A percentile compares a stretch with the other conserved stretches of the same genome.
Conservation (phyloP, 495 filamentous ascomycete genomes). For the Hyaloscypha bicolor region DNA sequence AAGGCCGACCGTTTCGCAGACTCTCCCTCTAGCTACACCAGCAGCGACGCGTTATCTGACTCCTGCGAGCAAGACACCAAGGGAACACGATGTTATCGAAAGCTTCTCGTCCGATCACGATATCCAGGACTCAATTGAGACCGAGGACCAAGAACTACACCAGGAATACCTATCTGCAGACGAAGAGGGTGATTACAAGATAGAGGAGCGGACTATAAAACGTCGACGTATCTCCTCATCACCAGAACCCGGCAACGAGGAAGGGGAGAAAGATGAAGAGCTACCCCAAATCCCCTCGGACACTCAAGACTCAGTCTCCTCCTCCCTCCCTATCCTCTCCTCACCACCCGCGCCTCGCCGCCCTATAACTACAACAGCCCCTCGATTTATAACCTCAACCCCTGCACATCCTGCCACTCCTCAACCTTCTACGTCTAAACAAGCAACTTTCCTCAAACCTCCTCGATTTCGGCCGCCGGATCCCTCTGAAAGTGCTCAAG, state of each 20-base stretch:
- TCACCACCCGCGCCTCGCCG: constrained; percentile 26
- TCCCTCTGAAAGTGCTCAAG: constrained; percentile 4
- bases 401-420: constrained; percentile 19
- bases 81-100: constrained; percentile 27
- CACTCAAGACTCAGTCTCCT: constrained; percentile 13
- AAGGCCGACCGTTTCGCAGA: constrained; percentile 21
- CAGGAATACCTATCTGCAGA: constrained; percentile 16
- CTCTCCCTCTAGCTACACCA: constrained; percentile 20
- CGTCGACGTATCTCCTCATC: constrained; percentile 27
- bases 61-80: constrained; percentile 15
- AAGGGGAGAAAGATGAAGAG: constrained; percentile 6
- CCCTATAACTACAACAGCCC: constrained; percentile 17
- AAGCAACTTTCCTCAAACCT: constrained; percentile 30
- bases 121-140: constrained; percentile 28
- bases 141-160: constrained; percentile 17
- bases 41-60: constrained; percentile 26
- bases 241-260: constrained; percentile 3
- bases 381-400: constrained; percentile 26
- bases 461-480: constrained; percentile 32
- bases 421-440: constrained; percentile 6
- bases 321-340: constrained; percentile 27
- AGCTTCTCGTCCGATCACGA: constrained; percentile 12
- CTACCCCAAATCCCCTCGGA: neutral
- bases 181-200: constrained; percentile 27
- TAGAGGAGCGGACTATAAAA: constrained; percentile 26